Evolutionary conservation across 306 rosid genomes (phyloP), one percentile per base, ranked within the genome.

Genomic region (Elaeagnus macrophylla): DNA sequence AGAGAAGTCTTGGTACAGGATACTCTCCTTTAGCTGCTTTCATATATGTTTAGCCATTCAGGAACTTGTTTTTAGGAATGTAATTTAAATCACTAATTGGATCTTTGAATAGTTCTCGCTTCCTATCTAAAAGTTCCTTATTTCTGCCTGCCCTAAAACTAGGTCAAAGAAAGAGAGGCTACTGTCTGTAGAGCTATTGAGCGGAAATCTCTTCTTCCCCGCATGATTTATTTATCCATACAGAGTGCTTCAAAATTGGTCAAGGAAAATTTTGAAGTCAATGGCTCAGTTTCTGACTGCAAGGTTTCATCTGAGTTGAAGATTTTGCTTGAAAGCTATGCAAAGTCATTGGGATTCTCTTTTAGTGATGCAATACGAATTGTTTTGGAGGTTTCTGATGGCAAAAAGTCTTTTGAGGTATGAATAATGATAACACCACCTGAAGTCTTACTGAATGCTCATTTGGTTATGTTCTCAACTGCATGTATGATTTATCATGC

Each of bases 171-270:
- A 60, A 73, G 80, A 77, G 96, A 82, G 54, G 72, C 72, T 53
- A 76, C 59, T 57, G 75, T 72, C 51, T 80, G 81, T 54, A 93
- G 83, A 58, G 75, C 12, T 68, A 72, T 93, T 39, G 94, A 84
- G 79, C 82, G 79, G 86, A 93, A 70, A 70, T 88, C 94, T 44
- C 81, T 93, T 75, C 94, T 88, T 63, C 95, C 99, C 43, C 82
- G 96, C 72, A 75, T 93, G 90, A 73, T 93, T 62, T 82, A 80
- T 77, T 87, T 93, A 56, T 82, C 99, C 50, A 75, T 84, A 61
- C 94, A 66, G 71, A 79, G 85, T 61, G 90, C 83, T 64, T 82
- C 96, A 16, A 50, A 77, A 25, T 79, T 89, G 51, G 57, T 77
- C 41, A 93, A 75, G 81, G 96, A 87, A 48, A 84, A 73, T 61